Base-by-base conservation (phyloP, 306 rosid genomes). In the Mimosa bimucronata region DNA sequence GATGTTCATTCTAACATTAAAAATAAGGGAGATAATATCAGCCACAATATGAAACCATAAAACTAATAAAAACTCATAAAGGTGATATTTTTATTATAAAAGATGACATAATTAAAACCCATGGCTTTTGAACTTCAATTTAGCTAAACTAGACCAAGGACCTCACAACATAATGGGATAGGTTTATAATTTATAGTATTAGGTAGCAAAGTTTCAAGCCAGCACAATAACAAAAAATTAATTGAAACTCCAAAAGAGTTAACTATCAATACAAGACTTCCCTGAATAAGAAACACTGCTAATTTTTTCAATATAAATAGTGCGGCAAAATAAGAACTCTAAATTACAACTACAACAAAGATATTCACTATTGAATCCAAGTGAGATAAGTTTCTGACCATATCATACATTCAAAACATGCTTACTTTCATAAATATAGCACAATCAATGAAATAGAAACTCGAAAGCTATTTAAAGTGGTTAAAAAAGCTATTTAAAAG, bases 1-100 rank as follows among this genome's bases (percentile, higher is more conserved):
- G 75, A 71, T 66, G 80, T 85, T 96, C 99, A 79, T 91, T 85
- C 99, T 96, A 74, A 69, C 76, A 73, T 60, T 31, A 12, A 65
- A 34, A 31, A 10, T 8, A 66, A 9, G 64, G 46, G 64, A 9
- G 26, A 58, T 2, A 70, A 46, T 70, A 40, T 50, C 53, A 64
- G 46, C 21, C 44, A 53, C 25, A 65, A 37, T 26, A 55, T 75
- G 55, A 69, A 76, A 23, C 34, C 40, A 25, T 37, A 37, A 73
- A 66, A 66, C 73, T 68, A n/a, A 78, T 50, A 19, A 52, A 25
- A 25, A 80, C 21, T 74, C 40, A 48, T 19, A 42, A 72, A 75
- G 26, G 40, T 60, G 41, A 42, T 61, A 21, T 57, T 28, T 44
- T 11, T 44, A 53, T 76, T 9, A 77, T 74, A 37, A 11, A 29